These are phyloP conservation scores for Wickerhamiella nectarea DNA, from an alignment of 805 yeast genomes.

Conservation along the genomic window DNA sequence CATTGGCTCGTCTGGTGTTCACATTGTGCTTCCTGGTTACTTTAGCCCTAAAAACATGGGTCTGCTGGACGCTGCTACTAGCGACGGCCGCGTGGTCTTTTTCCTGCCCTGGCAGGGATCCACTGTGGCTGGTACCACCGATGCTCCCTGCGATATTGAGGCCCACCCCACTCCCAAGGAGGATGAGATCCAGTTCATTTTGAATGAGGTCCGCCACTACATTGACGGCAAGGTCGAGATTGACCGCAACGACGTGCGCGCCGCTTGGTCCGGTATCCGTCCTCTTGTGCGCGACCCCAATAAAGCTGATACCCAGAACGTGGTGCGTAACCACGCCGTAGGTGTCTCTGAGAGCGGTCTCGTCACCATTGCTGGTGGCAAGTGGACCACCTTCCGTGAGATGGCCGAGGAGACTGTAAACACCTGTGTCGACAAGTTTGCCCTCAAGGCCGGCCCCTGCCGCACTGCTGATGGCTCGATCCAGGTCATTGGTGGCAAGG, in stretches of 20 bases:
- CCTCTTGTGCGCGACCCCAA: conserved; percentile 74
- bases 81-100: conserved; percentile 94
- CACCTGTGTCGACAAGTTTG: conserved; percentile 41
- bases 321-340: conserved; percentile 81
- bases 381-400: conserved; percentile 96
- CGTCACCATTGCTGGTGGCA: conserved; percentile 88
- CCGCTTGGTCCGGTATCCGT: conserved; percentile 96
- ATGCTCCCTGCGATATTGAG: conserved; percentile 45
- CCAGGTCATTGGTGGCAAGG: conserved; percentile 67
- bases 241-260: conserved; percentile 74
- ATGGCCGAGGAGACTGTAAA: conserved; percentile 93
- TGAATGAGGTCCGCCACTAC: conserved; percentile 79
- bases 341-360: conserved; percentile 60
- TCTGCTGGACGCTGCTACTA: conserved; percentile 76
- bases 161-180: conserved; percentile 66
- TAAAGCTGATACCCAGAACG: conserved; percentile 59
- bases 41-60: conserved; percentile 84
- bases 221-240: conserved; percentile 64
- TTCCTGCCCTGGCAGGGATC: conserved; percentile 97
- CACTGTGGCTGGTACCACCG: conserved; percentile 93
- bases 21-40: conserved; percentile 80
- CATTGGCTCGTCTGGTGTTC: conserved; percentile 91
- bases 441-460: conserved; percentile 33
- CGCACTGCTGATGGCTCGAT: conserved; percentile 33
- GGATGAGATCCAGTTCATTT: conserved; percentile 75